These are phyloP conservation scores for Pulveroboletus ravenelii DNA, from an alignment of 768 basidiomycete species.

Conservation along the genomic window DNA sequence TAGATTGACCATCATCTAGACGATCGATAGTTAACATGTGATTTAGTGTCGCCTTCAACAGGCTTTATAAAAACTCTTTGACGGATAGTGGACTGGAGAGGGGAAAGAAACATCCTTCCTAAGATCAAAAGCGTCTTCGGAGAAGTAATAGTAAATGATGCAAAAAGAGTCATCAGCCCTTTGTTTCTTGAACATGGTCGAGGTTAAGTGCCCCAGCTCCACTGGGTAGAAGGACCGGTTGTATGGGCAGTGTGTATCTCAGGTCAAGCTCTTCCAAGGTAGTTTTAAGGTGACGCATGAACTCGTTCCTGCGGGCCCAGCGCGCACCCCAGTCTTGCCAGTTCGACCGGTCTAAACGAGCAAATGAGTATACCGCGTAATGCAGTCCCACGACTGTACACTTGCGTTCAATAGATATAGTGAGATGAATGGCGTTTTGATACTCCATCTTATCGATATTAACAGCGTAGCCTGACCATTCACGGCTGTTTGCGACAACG, in stretches of 20 bases:
- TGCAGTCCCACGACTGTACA: conserved; percentile 6
- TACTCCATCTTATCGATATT: conserved; percentile 80
- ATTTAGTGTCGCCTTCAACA: conserved; percentile 35
- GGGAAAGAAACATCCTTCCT: not conserved
- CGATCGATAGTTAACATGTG: conserved; percentile 4
- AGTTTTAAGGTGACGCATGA: conserved; percentile 72
- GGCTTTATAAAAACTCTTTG: conserved; percentile 7
- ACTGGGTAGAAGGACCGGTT: conserved; percentile 57
- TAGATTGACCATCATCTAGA: conserved; percentile 2
- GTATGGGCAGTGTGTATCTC: conserved; percentile 64
- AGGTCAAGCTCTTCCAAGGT: conserved; percentile 72
- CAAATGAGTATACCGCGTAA: not conserved
- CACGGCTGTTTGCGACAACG: conserved; percentile 58
- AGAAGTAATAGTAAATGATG: not conserved
- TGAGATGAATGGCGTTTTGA: conserved; percentile 65
- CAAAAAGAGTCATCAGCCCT: not conserved
- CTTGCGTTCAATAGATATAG: conserved; percentile 70
- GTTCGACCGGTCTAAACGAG: conserved; percentile 57
- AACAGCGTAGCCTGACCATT: conserved; percentile 62
- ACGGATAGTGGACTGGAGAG: not conserved
- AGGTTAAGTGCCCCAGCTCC: conserved; percentile 3
- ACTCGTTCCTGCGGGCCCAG: conserved; percentile 67
- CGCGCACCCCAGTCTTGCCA: conserved; percentile 88
- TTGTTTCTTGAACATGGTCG: not conserved
- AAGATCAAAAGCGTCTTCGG: not conserved